Evolutionary conservation across 352 stramenopile species (phyloP).

Genomic region (Phytophthora uliginosa): DNA sequence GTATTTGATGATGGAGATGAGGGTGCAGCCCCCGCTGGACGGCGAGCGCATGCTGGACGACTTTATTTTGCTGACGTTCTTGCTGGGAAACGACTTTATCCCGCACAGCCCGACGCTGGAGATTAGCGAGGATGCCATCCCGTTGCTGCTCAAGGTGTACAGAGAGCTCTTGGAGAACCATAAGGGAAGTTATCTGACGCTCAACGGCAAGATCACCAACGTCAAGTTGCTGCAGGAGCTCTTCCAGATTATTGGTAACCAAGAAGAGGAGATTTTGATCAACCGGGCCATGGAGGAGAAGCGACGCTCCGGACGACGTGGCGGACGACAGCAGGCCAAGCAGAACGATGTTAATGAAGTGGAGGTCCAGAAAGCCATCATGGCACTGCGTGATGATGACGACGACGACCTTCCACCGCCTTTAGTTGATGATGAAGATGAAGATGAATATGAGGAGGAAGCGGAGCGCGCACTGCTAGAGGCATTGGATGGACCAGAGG

Average conservation of each 20-base stretch:
- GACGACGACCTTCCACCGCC: conserved; percentile 48
- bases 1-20: conserved; percentile 99
- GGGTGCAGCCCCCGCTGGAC: conserved; percentile 57
- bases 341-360: conserved; percentile 60
- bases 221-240: conserved; percentile 93
- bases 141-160: conserved; percentile 94
- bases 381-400: conserved; percentile 51
- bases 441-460: conserved; percentile 68
- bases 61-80: conserved; percentile 99
- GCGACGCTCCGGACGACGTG: conserved; percentile 42
- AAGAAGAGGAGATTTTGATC: conserved; percentile 96
- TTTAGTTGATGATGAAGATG: conserved; percentile 51
- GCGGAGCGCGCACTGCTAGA: conserved; percentile 65
- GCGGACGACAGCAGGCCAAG: conserved; percentile 34
- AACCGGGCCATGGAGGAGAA: conserved; percentile 74
- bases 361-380: conserved; percentile 57
- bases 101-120: conserved; percentile 98
- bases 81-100: conserved; percentile 99
- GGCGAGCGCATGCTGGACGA: conserved; percentile 99
- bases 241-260: conserved; percentile 93
- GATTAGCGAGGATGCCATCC: conserved; percentile 99
- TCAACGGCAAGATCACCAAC: conserved; percentile 92
- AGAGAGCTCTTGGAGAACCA: conserved; percentile 90
- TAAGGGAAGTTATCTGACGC: conserved; percentile 94
- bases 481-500: conserved; percentile 66